A percentile compares a stretch with the other conserved stretches of the same genome.
Conservation (phyloP, 2,329 filamentous ascomycete genomes). For the Alternaria conjuncta region DNA sequence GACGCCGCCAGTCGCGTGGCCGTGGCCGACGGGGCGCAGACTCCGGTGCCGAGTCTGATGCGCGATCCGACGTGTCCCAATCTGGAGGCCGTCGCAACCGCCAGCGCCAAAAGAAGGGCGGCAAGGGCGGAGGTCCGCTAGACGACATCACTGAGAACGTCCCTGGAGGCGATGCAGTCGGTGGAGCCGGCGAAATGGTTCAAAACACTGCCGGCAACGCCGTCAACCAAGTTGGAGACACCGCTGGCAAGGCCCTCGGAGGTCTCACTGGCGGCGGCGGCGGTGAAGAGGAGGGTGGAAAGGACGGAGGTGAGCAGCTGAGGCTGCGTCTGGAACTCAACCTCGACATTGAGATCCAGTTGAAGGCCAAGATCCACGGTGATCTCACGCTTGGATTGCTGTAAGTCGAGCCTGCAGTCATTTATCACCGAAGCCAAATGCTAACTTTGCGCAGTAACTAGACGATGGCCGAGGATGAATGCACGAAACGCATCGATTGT, state of each 20-base stretch:
- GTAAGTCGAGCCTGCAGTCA: constrained; percentile 41
- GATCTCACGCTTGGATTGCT: constrained; percentile 65
- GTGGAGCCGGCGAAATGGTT: constrained; percentile 62
- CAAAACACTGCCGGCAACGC: constrained; percentile 62
- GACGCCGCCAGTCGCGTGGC: constrained; percentile 58
- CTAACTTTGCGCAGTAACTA: constrained; percentile 42
- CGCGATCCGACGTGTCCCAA: constrained; percentile 61
- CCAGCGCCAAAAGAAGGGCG: constrained; percentile 57
- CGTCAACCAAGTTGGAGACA: constrained; percentile 54
- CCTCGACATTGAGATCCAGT: constrained; percentile 67
- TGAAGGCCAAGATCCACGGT: constrained; percentile 70
- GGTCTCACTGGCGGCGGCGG: constrained; percentile 56
- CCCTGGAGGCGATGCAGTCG: constrained; percentile 60
- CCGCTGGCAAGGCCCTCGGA: constrained; percentile 53
- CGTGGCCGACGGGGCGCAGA: constrained; percentile 55
- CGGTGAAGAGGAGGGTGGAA: constrained; percentile 35
- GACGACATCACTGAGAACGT: constrained; percentile 63
- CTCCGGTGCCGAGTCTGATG: constrained; percentile 61
- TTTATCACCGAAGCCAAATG: neutral
- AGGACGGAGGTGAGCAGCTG: constrained; percentile 57
- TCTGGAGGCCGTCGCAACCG: constrained; percentile 63
- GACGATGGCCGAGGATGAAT: constrained; percentile 19
- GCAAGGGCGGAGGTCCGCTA: constrained; percentile 57
- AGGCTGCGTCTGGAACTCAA: constrained; percentile 66
- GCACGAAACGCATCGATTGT: constrained; percentile 19